Conservation (phyloP, 108 stramenopile species). For the Pseudonitzschia multistriata region DNA sequence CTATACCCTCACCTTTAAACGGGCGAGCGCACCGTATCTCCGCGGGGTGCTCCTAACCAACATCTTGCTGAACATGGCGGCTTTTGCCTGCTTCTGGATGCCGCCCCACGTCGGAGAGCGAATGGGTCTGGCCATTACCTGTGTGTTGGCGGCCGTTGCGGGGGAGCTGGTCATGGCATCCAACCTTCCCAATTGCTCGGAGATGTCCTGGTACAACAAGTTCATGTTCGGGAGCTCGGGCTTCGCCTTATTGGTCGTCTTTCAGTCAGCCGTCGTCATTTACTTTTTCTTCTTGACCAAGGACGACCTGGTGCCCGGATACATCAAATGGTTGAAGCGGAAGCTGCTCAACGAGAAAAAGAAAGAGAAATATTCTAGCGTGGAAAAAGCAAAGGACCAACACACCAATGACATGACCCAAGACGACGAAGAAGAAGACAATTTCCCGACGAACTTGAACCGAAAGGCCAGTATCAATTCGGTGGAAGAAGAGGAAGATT, state of each 20-base stretch:
- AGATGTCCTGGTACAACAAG: conserved; percentile 39
- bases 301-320: conserved; percentile 7
- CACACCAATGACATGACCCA: no score
- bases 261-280: conserved; percentile 35
- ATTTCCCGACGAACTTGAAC: no score
- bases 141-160: conserved; percentile 43
- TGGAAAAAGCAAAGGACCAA: not conserved
- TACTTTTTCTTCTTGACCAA: conserved; percentile 35
- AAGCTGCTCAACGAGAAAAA: not conserved
- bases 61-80: conserved; percentile 34
- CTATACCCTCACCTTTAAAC: conserved; percentile 26
- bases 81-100: conserved; percentile 44
- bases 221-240: conserved; percentile 22
- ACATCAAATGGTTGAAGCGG: conserved; percentile 14
- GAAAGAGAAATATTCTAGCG: not conserved
- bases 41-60: conserved; percentile 35
- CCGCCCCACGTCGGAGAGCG: conserved; percentile 43
- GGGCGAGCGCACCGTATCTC: conserved; percentile 48
- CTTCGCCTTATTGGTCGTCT: conserved; percentile 31
- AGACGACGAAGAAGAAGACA: no score
- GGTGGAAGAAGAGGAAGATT: no score
- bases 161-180: conserved; percentile 38
- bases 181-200: conserved; percentile 30
- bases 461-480: no score
- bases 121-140: conserved; percentile 46